Evolutionary conservation across 2,329 filamentous ascomycete species (phyloP).

Genomic region (Pyrenochaeta sp.): DNA sequence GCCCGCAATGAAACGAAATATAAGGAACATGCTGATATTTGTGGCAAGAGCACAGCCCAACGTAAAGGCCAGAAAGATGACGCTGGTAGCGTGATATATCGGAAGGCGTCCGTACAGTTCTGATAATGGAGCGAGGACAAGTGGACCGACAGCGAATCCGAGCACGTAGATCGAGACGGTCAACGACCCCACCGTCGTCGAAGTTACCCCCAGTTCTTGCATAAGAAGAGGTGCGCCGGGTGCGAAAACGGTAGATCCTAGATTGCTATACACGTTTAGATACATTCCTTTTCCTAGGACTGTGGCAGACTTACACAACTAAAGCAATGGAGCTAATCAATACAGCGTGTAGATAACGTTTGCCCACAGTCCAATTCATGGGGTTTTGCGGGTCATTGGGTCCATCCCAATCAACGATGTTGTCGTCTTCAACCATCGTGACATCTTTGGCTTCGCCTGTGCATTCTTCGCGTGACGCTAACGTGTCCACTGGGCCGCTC

Average conservation of each 20-base stretch:
- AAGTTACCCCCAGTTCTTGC: background rate
- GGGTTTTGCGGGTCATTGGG: slow-evolving; percentile 32
- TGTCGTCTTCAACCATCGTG: no score
- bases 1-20: slow-evolving; percentile 59
- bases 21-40: slow-evolving; percentile 32
- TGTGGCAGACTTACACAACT: no score
- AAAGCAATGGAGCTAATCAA: no score
- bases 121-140: slow-evolving; percentile 25
- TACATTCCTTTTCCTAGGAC: no score
- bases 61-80: slow-evolving; percentile 67
- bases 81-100: slow-evolving; percentile 60
- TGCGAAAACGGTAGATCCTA: no score
- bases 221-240: background rate
- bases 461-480: no score
- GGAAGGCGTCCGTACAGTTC: slow-evolving; percentile 47
- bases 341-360: no score
- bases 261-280: no score
- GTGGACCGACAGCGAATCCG: slow-evolving; percentile 31
- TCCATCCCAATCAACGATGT: slow-evolving; percentile 64
- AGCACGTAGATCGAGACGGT: slow-evolving; percentile 27
- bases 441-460: no score
- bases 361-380: slow-evolving; percentile 21
- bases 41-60: slow-evolving; percentile 57
- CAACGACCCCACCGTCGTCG: slow-evolving; percentile 11
- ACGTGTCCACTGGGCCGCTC: no score